Evolutionary conservation across 306 rosid genomes (phyloP).

Genomic region (Betula pendula): DNA sequence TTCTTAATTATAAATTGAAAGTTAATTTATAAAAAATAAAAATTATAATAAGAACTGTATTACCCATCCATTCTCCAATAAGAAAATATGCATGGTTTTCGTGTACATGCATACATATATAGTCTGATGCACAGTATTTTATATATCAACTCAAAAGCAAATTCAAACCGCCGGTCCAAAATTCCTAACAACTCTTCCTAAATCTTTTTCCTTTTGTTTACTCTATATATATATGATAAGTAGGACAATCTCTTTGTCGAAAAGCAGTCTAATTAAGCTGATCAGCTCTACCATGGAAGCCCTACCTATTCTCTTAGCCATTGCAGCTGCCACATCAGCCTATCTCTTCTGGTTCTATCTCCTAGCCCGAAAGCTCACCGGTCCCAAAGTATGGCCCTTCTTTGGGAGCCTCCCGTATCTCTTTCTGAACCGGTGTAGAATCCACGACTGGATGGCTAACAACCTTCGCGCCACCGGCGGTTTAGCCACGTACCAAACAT

Average conservation of each 20-base stretch:
- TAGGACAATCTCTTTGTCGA: slow-evolving; percentile 1
- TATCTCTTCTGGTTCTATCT: slow-evolving; percentile 68
- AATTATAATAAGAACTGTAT: too few species aligned
- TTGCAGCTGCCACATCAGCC: slow-evolving; percentile 30
- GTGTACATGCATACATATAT: background rate
- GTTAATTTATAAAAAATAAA: too few species aligned
- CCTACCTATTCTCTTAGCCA: slow-evolving; percentile 35
- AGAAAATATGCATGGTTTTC: background rate
- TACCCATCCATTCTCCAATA: too few species aligned
- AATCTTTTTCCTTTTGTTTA: slow-evolving; percentile 25
- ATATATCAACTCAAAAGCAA: slow-evolving; percentile 39
- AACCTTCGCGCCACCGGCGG: slow-evolving; percentile 60
- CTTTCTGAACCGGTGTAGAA: slow-evolving; percentile 47
- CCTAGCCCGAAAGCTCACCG: slow-evolving; percentile 56
- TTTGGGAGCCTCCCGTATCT: slow-evolving; percentile 79
- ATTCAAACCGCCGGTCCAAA: slow-evolving; percentile 23
- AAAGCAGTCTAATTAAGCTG: background rate
- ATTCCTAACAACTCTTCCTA: slow-evolving; percentile 69
- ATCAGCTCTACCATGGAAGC: slow-evolving; percentile 39
- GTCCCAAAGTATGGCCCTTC: slow-evolving; percentile 72
- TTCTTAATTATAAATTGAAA: too few species aligned
- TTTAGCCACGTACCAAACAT: slow-evolving; percentile 76
- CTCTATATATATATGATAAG: slow-evolving; percentile 29
- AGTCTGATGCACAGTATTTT: background rate
- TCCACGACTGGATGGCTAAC: slow-evolving; percentile 78